Base-by-base conservation (phyloP, 352 stramenopile genomes). In the Thalassiosira exigua region DNA sequence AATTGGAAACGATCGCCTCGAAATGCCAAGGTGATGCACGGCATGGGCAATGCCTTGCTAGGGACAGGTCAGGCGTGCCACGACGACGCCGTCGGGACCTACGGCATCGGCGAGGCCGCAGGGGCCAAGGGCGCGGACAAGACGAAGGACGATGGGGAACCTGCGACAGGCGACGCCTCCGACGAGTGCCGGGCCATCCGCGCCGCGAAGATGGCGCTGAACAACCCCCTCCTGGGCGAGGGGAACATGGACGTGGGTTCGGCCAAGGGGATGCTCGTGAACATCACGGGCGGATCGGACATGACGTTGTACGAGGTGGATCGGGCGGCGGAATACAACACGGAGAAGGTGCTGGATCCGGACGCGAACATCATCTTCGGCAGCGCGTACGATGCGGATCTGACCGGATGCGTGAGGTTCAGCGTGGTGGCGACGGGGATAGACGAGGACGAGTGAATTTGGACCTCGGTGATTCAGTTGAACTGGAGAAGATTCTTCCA, bases 211-310 rank as follows among this genome's bases (percentile, higher is more conserved):
- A 69, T 78, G 72, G 85, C 85, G 2, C 64, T 88, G 17, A 83
- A 79, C 52, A 90, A 89, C 78, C 85, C 85, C 24, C 60, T 91
- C 2, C 36, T 91, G 12, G 79, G 82, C 4, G 59, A 79, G 19
- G 69, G 69, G 4, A 81, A 86, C 44, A 76, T 84, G 66, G 77
- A 83, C 53, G 78, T 91, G 50, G 68, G 44, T 21, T 79, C 71
- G 12, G 81, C 85, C 11, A 91, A 86, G 39, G 96, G 95, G 14
- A 93, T 98, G 88, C 91, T 98, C 54, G 94, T 98, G 53, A 98
- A 98, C 80, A 98, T 98, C 73, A 97, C 94, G 4, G 96, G 96
- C 19, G 95, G 95, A 42, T 91, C 92, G 14, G 96, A 98, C 74
- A 84, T 98, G 87, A 98, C 95, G 68, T 89, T 98, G 32, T 97